These are phyloP conservation scores for Prunus yedoensis DNA, from an alignment of 331 rosid species.

Conservation along the genomic window DNA sequence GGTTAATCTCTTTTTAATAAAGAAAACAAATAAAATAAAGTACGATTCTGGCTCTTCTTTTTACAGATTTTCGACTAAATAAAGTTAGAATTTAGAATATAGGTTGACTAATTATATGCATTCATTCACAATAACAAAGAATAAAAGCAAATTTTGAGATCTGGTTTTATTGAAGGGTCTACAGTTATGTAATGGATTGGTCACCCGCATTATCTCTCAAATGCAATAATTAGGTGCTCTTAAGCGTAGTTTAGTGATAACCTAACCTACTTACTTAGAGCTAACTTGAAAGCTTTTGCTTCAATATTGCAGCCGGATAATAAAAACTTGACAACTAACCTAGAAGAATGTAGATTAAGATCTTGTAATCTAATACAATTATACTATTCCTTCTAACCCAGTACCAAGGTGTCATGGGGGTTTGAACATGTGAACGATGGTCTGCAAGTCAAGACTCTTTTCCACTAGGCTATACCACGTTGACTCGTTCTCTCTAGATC, in stretches of 20 bases:
- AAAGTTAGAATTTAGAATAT: neutral
- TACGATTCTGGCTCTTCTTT: neutral
- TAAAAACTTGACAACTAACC: too few relatives aligned
- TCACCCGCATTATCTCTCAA: neutral
- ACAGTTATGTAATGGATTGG: neutral
- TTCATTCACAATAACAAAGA: neutral
- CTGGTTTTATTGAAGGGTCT: neutral
- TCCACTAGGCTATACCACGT: too few relatives aligned
- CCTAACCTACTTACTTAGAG: neutral
- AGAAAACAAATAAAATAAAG: neutral
- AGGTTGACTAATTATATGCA: neutral
- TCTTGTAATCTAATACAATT: too few relatives aligned
- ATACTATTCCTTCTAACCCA: too few relatives aligned
- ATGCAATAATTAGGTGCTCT: neutral
- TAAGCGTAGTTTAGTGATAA: neutral
- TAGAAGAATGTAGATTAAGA: too few relatives aligned
- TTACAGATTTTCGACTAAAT: neutral
- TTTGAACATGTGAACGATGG: too few relatives aligned
- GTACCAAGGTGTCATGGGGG: too few relatives aligned
- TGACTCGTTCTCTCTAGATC: too few relatives aligned
- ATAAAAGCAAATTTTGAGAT: neutral
- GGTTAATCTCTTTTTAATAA: neutral
- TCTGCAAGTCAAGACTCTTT: fast-evolving
- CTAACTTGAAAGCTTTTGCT: too few relatives aligned
- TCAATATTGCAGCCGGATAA: too few relatives aligned